Evolutionary conservation across 2,329 filamentous ascomycete species (phyloP), one percentile per base, ranked within the genome.

Genomic region (Cytospora schulzeri): DNA sequence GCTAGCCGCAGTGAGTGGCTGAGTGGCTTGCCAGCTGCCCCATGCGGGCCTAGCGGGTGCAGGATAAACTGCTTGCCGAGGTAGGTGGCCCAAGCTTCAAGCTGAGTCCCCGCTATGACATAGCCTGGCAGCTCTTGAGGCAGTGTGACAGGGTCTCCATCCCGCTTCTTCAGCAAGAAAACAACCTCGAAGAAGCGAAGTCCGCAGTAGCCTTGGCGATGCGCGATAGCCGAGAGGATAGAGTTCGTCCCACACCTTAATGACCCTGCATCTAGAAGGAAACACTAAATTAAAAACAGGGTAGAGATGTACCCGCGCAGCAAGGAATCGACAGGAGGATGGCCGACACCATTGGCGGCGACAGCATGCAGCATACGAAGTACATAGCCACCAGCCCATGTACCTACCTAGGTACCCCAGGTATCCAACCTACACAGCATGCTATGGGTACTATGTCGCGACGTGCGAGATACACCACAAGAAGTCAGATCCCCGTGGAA

Each of bases 151-250:
- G 45, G 45, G 45, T 48, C n/a, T 48, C 11, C 28, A 8, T 48
- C 11, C 28, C 4, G 57, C 45, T 52, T 33, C 58, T 41, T 31
- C 57, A 35, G 9, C n/a, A 14, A 9, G 50, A 7, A 28, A 19
- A 17, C 19, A 19, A 31, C 38, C 26, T 41, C 55, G 52, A 56
- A 33, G 33, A 51, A 22, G 38, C 38, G n/a, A 35, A 35, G 33
- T 3, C 52, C 29, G 48, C 60, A 48, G 38, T 38, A 48, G 9
- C 45, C 45, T 41, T 41, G 38, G 38, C 45, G 60, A 62, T 62
- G 52, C 60, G 60, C 60, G 60, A 62, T 62, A 62, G 45, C 60
- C 60, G 60, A 62, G 52, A 35, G 45, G 45, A 48, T 24, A 22
- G 45, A 24, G n/a, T 48, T 22, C 22, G 45, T 41, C 19, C 41